Conservation (phyloP, 139 green algal genomes). For the Volvox reticuliferus region DNA sequence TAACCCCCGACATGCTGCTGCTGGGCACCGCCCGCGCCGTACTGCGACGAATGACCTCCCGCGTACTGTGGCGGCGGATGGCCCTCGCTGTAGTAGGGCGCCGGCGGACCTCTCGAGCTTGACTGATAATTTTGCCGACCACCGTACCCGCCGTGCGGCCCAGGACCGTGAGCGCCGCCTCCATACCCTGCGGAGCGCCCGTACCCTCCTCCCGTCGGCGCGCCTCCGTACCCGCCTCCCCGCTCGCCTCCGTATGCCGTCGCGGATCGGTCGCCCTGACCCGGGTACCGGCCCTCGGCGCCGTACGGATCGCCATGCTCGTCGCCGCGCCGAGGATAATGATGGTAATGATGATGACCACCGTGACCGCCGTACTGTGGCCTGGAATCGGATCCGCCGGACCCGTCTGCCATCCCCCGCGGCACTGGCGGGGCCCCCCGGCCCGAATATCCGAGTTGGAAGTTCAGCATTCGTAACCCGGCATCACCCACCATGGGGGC, state of each 20-base stretch:
- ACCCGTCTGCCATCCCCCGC: not conserved
- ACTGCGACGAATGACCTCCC: not conserved
- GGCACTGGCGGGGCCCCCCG: constrained; percentile 8
- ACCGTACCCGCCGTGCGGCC: not conserved
- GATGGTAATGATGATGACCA: not conserved
- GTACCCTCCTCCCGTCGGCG: not conserved
- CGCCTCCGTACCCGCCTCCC: not conserved
- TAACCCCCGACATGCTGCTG: not conserved
- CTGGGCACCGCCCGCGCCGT: not conserved
- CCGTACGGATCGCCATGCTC: not conserved
- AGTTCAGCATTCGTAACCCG: constrained; percentile 39
- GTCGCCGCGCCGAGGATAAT: not conserved
- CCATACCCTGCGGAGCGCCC: not conserved
- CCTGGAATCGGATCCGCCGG: not conserved
- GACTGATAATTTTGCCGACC: not conserved
- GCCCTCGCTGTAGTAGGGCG: not conserved
- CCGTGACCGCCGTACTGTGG: not conserved
- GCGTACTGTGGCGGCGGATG: too few relatives aligned
- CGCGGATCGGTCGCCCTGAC: not conserved
- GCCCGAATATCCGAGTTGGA: constrained; percentile 38
- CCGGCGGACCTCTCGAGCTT: not conserved
- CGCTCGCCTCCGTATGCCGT: not conserved
- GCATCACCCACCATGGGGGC: constrained; percentile 46
- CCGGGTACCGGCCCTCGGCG: not conserved
- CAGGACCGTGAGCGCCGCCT: not conserved